These are phyloP conservation scores for Claviceps capensis DNA, from an alignment of 2,329 filamentous ascomycete genomes.

Conservation along the genomic window DNA sequence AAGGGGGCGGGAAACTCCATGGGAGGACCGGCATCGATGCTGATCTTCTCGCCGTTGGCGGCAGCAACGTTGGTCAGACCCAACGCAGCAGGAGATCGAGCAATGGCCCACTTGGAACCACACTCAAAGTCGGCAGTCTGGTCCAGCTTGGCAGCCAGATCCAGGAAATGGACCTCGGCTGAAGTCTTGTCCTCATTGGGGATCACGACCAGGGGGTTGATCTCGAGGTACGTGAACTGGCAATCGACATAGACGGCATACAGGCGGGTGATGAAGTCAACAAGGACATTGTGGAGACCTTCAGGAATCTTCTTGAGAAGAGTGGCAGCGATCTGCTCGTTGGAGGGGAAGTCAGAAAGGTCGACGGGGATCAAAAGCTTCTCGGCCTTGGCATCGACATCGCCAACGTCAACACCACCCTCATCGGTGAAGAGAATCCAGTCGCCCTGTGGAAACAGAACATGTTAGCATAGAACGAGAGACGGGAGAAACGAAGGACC, in stretches of 20 bases:
- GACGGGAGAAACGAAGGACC: neutral
- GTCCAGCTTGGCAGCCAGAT: slow-evolving; percentile 95
- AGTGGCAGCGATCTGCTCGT: slow-evolving; percentile 74
- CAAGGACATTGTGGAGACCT: slow-evolving; percentile 93
- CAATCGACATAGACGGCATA: slow-evolving; percentile 99
- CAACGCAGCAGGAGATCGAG: slow-evolving; percentile 76
- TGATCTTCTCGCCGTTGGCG: slow-evolving; percentile 60
- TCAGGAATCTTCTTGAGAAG: slow-evolving; percentile 88
- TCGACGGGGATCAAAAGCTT: slow-evolving; percentile 97
- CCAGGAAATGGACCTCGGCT: slow-evolving; percentile 92
- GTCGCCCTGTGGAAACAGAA: slow-evolving; percentile 55
- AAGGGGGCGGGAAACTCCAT: slow-evolving; percentile 99
- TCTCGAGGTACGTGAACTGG: slow-evolving; percentile 99
- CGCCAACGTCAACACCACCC: slow-evolving; percentile 97
- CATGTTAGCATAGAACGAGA: slow-evolving; percentile 10
- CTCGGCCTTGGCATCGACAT: slow-evolving; percentile 97
- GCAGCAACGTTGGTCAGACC: slow-evolving; percentile 59
- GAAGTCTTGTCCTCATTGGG: slow-evolving; percentile 87
- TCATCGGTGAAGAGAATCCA: slow-evolving; percentile 99
- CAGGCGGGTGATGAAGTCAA: slow-evolving; percentile 96
- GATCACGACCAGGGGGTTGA: slow-evolving; percentile 97
- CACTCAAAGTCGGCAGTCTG: slow-evolving; percentile 99
- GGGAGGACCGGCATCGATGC: slow-evolving; percentile 87
- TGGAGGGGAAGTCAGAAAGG: slow-evolving; percentile 86
- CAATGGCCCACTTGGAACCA: slow-evolving; percentile 97